Percentiles rank a stretch among this genome's conserved stretches.
These are phyloP conservation scores for Vachellia pachyceras DNA, from an alignment of 306 rosid genomes.

Conservation along the genomic window DNA sequence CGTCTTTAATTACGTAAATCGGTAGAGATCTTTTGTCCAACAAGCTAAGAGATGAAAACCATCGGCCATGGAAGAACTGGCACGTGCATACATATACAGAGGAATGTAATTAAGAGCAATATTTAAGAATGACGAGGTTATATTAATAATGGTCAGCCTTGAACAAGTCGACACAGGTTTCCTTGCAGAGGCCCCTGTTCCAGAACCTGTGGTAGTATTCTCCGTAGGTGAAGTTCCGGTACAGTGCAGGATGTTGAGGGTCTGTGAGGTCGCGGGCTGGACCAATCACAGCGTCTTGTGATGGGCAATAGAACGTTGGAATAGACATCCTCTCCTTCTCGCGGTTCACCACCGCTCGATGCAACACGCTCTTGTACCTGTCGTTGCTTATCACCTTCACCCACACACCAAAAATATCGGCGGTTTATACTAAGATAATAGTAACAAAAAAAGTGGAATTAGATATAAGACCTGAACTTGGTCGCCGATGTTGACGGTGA, in stretches of 20 bases:
- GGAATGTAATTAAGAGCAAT: background rate
- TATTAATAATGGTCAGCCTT: conserved; percentile 5
- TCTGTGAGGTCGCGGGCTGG: conserved; percentile 62
- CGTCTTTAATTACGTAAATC: too few relatives aligned
- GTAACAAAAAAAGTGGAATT: background rate
- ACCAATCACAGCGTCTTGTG: conserved; percentile 59
- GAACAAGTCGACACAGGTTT: conserved; percentile 44
- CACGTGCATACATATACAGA: too few relatives aligned
- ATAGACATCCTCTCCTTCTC: conserved; percentile 77
- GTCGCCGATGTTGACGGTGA: conserved; percentile 79
- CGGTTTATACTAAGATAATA: too few relatives aligned
- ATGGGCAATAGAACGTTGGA: conserved; percentile 87
- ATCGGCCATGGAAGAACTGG: background rate
- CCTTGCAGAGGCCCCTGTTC: conserved; percentile 60
- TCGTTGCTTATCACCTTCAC: conserved; percentile 56
- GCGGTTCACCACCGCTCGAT: conserved; percentile 73
- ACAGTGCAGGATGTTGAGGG: conserved; percentile 46
- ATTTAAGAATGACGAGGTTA: background rate
- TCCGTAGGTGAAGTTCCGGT: conserved; percentile 55
- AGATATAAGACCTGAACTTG: conserved; percentile 68
- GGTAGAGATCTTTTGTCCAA: too few relatives aligned
- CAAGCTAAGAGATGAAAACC: too few relatives aligned
- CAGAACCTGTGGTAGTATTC: conserved; percentile 80
- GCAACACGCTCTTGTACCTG: conserved; percentile 84
- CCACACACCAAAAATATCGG: too few relatives aligned